These are phyloP conservation scores for Chytriomyces confervae DNA, from an alignment of 192 early-diverging fungal species.

Conservation along the genomic window DNA sequence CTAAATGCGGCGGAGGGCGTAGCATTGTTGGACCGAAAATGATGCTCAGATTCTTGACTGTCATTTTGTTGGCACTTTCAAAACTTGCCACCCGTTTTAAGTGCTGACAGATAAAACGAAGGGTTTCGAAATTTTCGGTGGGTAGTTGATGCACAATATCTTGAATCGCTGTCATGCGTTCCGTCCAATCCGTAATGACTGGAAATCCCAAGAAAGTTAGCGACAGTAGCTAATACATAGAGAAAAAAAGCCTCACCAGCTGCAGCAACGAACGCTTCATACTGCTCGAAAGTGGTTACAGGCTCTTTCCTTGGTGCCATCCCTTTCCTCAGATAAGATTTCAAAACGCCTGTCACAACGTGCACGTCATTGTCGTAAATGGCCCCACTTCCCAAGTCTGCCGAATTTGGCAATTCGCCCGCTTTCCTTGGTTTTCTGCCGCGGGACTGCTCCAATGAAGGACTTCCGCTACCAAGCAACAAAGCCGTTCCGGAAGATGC, in stretches of 20 bases:
- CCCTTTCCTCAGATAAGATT: constrained; percentile 54
- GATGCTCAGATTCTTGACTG: constrained; percentile 87
- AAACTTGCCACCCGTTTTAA: constrained; percentile 62
- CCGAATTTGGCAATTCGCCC: not conserved
- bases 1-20: constrained; percentile 41
- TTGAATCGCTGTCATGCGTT: constrained; percentile 59
- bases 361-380: constrained; percentile 65
- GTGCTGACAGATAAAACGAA: constrained; percentile 60
- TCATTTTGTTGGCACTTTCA: constrained; percentile 83
- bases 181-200: constrained; percentile 57
- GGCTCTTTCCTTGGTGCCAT: constrained; percentile 52
- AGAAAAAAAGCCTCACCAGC: constrained; percentile 44
- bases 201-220: constrained; percentile 8
- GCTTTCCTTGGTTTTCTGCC: constrained; percentile 8
- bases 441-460: constrained; percentile 7
- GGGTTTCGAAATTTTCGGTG: constrained; percentile 48
- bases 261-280: constrained; percentile 55
- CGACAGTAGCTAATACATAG: constrained; percentile 1
- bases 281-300: constrained; percentile 51
- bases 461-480: constrained; percentile 30
- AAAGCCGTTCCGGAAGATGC: constrained; percentile 15
- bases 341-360: constrained; percentile 59
- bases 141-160: constrained; percentile 61
- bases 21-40: constrained; percentile 91
- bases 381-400: constrained; percentile 28